Evolutionary conservation across 371 early-diverging fungal genomes (phyloP).

Genomic region (Mycotypha africana): DNA sequence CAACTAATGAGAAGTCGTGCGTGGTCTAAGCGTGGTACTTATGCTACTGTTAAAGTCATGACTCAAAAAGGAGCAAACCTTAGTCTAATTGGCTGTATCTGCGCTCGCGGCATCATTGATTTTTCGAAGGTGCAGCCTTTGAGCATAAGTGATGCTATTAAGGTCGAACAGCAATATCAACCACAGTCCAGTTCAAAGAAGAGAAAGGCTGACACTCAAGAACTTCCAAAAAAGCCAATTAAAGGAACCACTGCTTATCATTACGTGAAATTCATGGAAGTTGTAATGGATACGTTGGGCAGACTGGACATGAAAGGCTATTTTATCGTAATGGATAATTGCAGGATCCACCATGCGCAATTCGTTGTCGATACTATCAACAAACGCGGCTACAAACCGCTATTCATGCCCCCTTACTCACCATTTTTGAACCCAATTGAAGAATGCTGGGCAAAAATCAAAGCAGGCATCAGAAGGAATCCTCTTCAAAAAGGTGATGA

Average conservation of each 20-base stretch:
- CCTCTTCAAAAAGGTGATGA: slow-evolving; percentile 1
- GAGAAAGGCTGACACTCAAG: slow-evolving; percentile 4
- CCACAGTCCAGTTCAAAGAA: no score
- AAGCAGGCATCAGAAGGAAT: slow-evolving; percentile 4
- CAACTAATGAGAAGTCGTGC: slow-evolving; percentile 10
- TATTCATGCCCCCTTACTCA: slow-evolving; percentile 10
- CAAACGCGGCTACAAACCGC: slow-evolving; percentile 6
- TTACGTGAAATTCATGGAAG: slow-evolving; percentile 3
- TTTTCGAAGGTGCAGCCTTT: slow-evolving; percentile 7
- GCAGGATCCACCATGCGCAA: not conserved
- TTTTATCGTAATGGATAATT: slow-evolving; percentile 1
- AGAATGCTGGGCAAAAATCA: slow-evolving; percentile 11
- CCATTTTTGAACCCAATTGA: slow-evolving; percentile 9
- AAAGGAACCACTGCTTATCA: slow-evolving; percentile 9
- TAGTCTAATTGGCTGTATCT: slow-evolving; percentile 7
- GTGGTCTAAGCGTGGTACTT: not conserved
- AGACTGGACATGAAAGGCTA: slow-evolving; percentile 2
- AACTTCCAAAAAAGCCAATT: not conserved
- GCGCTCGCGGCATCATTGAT: not conserved
- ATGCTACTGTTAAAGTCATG: slow-evolving; percentile 6
- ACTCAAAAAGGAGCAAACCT: slow-evolving; percentile 5
- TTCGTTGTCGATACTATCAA: slow-evolving; percentile 6
- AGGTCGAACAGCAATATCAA: no score
- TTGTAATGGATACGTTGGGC: slow-evolving; percentile 10
- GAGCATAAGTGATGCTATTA: slow-evolving; percentile 1